phyloP scores from a whole-genome alignment of 2,329 filamentous ascomycete genomes.

The Daldinia sp. region DNA sequence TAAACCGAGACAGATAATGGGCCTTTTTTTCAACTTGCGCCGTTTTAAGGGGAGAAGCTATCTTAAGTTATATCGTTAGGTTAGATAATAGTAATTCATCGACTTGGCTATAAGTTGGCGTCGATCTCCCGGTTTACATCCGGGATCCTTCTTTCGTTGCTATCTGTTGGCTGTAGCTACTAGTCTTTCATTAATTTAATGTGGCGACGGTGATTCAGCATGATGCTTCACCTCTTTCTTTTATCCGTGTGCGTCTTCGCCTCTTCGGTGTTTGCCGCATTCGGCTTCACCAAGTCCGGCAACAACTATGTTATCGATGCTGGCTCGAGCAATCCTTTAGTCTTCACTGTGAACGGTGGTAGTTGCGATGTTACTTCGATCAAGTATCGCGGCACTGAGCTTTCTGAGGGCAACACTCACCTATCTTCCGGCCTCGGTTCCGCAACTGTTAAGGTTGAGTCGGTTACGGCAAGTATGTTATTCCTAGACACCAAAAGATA shows the following conservation, averaged over 20 bases:
- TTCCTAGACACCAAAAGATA: background rate
- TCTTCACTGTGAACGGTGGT: conserved; percentile 63
- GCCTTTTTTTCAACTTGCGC: background rate
- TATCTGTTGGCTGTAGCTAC: conserved; percentile 11
- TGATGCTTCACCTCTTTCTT: conserved; percentile 46
- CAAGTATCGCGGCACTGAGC: conserved; percentile 68
- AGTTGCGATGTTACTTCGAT: conserved; percentile 75
- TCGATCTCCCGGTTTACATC: conserved; percentile 27
- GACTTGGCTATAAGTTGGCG: conserved; percentile 31
- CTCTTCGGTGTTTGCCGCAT: conserved; percentile 49
- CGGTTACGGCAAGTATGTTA: conserved; percentile 49
- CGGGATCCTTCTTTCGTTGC: conserved; percentile 7
- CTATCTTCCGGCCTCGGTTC: conserved; percentile 70
- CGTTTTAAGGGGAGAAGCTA: background rate
- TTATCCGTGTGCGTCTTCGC: conserved; percentile 44
- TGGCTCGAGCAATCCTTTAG: conserved; percentile 59
- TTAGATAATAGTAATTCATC: conserved; percentile 12
- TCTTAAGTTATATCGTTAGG: conserved; percentile 3
- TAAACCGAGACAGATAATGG: conserved; percentile 28
- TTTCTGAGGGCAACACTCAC: conserved; percentile 63
- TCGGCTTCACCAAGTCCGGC: conserved; percentile 52
- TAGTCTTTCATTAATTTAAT: conserved; percentile 1
- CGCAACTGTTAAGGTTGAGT: conserved; percentile 63
- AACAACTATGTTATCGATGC: conserved; percentile 57
- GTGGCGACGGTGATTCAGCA: conserved; percentile 29